Evolutionary conservation across 441 rosid genomes (phyloP).

Genomic region (Macaranga tanarius): DNA sequence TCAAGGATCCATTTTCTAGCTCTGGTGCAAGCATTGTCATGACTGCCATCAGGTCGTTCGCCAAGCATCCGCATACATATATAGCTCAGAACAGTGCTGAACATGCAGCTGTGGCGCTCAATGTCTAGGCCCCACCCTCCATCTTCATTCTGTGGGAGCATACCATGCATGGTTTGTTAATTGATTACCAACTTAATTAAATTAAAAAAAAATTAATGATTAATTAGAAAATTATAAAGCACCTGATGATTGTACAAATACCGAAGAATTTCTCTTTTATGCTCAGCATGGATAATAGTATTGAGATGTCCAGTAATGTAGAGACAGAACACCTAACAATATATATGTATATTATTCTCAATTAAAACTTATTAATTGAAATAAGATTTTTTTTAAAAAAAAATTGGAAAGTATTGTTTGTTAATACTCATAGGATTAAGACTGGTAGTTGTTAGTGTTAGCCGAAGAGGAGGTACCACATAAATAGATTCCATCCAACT

Average conservation of each 20-base stretch:
- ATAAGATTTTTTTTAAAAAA: too few species aligned
- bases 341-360: too few species aligned
- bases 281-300: constrained; percentile 48
- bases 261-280: constrained; percentile 65
- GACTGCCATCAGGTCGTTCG: constrained; percentile 18
- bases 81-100: constrained; percentile 50
- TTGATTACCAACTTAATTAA: too few species aligned
- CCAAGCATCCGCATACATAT: constrained; percentile 41
- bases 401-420: too few species aligned
- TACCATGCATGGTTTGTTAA: too few species aligned
- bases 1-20: constrained; percentile 39
- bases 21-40: constrained; percentile 23
- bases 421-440: too few species aligned
- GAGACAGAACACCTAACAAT: constrained; percentile 52
- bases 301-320: constrained; percentile 71
- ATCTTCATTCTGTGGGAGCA: constrained; percentile 33
- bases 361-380: too few species aligned
- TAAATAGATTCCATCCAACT: too few species aligned
- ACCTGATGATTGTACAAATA: constrained; percentile 76
- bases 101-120: constrained; percentile 59
- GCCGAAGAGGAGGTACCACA: too few species aligned
- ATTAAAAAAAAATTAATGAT: too few species aligned
- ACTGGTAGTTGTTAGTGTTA: too few species aligned
- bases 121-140: constrained; percentile 75
- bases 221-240: not conserved